Percentiles rank a stretch among this genome's conserved stretches.
These are phyloP conservation scores for Echeveria elegans DNA, from an alignment of 164 flowering plant species.

Conservation along the genomic window DNA sequence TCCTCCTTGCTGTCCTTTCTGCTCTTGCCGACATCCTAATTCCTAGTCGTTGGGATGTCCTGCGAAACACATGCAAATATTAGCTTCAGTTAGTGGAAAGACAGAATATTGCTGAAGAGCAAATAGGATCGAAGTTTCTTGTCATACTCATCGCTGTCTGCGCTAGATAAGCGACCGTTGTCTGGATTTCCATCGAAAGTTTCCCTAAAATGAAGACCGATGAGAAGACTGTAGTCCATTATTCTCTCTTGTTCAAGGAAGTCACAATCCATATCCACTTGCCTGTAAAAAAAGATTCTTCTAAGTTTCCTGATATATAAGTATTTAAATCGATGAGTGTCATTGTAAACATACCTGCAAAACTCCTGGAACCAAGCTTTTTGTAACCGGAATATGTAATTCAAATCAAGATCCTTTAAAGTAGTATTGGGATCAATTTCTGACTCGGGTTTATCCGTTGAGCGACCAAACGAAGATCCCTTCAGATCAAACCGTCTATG, in stretches of 20 bases:
- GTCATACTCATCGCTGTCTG: not conserved
- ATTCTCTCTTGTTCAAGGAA: constrained; percentile 10
- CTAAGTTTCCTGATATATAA: not conserved
- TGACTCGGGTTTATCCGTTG: constrained; percentile 37
- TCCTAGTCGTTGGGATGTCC: constrained; percentile 6
- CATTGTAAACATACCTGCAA: constrained; percentile 24
- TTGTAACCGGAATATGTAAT: constrained; percentile 37
- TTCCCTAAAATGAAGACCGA: constrained; percentile 6
- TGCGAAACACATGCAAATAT: no score
- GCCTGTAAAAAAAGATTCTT: not conserved
- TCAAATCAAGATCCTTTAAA: constrained; percentile 55
- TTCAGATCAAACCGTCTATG: constrained; percentile 56
- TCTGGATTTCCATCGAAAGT: not conserved
- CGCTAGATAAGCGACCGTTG: constrained; percentile 6
- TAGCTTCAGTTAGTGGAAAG: not conserved
- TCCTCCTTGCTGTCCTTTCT: not conserved
- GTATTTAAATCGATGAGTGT: not conserved
- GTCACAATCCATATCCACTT: constrained; percentile 8
- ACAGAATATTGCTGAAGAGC: not conserved
- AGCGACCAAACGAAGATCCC: constrained; percentile 56
- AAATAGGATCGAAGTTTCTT: no score
- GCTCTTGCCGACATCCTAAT: constrained; percentile 9
- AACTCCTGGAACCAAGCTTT: constrained; percentile 44
- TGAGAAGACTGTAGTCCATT: constrained; percentile 9
- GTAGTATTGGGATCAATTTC: constrained; percentile 46